Evolutionary conservation across 257 asterid genomes (phyloP), one percentile per base, ranked within the genome.

Genomic region (Anisodus tanguticus): DNA sequence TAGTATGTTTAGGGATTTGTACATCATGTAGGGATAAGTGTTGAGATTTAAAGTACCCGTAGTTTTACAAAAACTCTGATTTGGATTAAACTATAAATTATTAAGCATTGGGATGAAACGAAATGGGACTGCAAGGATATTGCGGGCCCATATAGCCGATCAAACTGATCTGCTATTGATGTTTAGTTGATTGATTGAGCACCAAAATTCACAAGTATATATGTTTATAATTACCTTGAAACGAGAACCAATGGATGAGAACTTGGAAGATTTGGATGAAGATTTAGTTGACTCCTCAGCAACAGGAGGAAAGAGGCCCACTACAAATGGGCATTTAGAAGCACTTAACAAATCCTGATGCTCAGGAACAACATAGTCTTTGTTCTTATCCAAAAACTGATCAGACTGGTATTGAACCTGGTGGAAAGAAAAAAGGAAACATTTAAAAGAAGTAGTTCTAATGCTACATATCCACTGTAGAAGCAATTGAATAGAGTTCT

Each of bases 331-430:
- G 90, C 99, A 97, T 85, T 88, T 97, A 84, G 99, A 97, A 85
- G 90, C 85, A 86, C 83, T 62, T 63, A 96, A 89, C 92, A 97
- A 85, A 88, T 95, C 99, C 88, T 94, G 99, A 90, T 96, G 97
- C 88, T 96, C 99, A 72, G 97, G 94, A 83, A 96, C 98, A 53
- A 97, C 97, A 86, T 94, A 97, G 85, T 97, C 99, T 90, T 94
- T 97, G 91, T 97, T 97, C 90, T 97, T 97, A 84, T 97, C 99
- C 90, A 97, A 86, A 90, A 97, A 97, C 85, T 93, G 97, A 43
- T 97, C 99, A 26, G 99, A 97, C 87, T 90, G 95, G 89, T 97
- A 97, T 62, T 69, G 97, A 84, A 97, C 99, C 99, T 97, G 91
- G 78, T 88, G 66, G 26, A 79, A 86, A 83, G 35, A 31, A 78